phyloP scores from a whole-genome alignment of 2,329 filamentous ascomycete genomes.

The Pyricularia sp. region DNA sequence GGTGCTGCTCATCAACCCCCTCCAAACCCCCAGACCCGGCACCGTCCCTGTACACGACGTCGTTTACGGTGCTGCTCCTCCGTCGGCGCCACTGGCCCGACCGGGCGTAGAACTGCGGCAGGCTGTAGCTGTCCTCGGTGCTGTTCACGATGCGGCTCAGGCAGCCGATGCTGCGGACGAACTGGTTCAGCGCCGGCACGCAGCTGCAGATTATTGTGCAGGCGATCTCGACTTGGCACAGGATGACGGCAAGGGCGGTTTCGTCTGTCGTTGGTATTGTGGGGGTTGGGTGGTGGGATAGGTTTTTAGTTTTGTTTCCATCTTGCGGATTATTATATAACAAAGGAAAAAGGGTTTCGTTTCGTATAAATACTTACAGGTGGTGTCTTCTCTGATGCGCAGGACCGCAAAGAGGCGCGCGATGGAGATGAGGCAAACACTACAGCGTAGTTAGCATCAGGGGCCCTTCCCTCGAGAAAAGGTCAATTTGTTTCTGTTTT shows the following conservation, averaged over 20 bases:
- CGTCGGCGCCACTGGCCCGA: background rate
- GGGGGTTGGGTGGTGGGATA: background rate
- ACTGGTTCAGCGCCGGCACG: background rate
- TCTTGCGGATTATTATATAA: background rate
- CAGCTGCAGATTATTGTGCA: background rate
- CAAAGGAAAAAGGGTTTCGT: too few relatives aligned
- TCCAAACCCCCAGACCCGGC: background rate
- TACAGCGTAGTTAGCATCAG: background rate
- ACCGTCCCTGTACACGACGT: background rate
- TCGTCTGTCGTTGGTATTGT: background rate
- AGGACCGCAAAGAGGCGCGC: background rate
- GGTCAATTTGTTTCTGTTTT: background rate
- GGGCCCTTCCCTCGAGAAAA: too few relatives aligned
- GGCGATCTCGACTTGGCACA: background rate
- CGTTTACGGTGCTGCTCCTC: background rate
- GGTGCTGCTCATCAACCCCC: background rate
- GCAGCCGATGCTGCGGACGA: background rate
- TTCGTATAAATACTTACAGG: background rate
- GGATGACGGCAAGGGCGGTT: background rate
- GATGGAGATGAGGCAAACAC: background rate
- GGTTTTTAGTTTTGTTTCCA: background rate
- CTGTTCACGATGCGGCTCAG: background rate
- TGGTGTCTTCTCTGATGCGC: background rate
- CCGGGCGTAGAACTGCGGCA: background rate
- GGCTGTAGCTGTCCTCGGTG: background rate